Evolutionary conservation across 805 yeast genomes (phyloP), one percentile per base, ranked within the genome.

Genomic region (Candida palmyrensis): DNA sequence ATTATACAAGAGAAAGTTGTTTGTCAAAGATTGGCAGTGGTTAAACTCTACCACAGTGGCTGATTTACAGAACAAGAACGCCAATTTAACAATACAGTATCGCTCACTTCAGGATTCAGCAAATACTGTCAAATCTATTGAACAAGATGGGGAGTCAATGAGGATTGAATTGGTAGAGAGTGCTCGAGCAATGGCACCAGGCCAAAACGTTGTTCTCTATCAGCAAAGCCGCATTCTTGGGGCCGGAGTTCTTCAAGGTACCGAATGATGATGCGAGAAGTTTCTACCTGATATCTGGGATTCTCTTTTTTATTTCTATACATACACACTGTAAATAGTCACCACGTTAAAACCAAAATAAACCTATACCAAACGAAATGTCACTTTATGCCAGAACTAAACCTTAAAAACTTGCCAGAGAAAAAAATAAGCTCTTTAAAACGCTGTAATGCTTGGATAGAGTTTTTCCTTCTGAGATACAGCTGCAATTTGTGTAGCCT

Each of bases 171-270:
- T 89, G 19, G 38, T 41, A 0, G 57, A 64, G 1, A 54, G 62
- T 19, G 73, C 74, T 21, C 59, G 87, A 30, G 96, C 95, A 0
- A 75, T 92, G 49, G 89, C 96, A 0, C 85, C 89, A 0, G 98
- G 97, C 0, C 98, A 90, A 53, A 79, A 75, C 43, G 58, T 87
- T 12, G 95, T 84, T 1, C 51, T 90, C 5, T 92, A 89, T 53
- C 58, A 71, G 25, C 74, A 71, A 2, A 79, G 78, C 29, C 58
- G 75, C 34, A 79, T 90, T 0, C 47, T 89, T 8, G 97, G 96
- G 3, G 47, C 58, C 18, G 68, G 68, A 1, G 42, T 55, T 1
- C 40, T 60, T 2, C 25, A 33, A 10, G 37, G 38, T 22, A 40
- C 53, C 27, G 11, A 9, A n/a, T n/a, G n/a, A n/a, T n/a, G n/a